Evolutionary conservation across 208 protist genomes (phyloP).

Genomic region (Borovskyia barvae): DNA sequence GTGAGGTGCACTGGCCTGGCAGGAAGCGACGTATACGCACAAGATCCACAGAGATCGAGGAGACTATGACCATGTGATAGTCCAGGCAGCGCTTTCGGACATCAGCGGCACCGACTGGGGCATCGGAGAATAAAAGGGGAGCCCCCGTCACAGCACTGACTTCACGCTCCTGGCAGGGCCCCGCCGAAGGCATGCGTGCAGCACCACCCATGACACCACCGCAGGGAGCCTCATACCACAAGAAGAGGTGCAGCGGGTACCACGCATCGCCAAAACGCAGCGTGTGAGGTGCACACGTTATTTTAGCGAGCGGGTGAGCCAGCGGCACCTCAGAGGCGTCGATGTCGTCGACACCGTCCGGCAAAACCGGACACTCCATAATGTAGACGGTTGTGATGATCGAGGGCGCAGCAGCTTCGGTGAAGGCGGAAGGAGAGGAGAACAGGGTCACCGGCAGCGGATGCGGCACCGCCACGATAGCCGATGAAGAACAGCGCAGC

Average conservation of each 20-base stretch:
- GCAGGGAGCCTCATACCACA: slow-evolving; percentile 27
- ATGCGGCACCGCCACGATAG: slow-evolving; percentile 19
- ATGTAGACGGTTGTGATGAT: slow-evolving; percentile 13
- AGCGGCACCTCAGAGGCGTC: slow-evolving; percentile 12
- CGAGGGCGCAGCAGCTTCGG: neutral
- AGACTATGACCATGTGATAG: slow-evolving; percentile 39
- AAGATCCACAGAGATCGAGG: slow-evolving; percentile 51
- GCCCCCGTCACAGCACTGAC: too few relatives aligned
- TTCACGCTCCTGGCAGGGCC: too few relatives aligned
- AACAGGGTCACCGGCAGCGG: neutral
- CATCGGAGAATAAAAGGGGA: too few relatives aligned
- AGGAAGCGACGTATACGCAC: slow-evolving; percentile 15
- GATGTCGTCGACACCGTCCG: slow-evolving; percentile 24
- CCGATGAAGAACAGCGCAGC: slow-evolving; percentile 13
- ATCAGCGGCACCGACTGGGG: neutral
- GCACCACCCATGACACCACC: neutral
- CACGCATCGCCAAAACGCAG: slow-evolving; percentile 56
- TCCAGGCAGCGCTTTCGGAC: neutral
- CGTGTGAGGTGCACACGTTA: slow-evolving; percentile 42
- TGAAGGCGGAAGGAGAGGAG: neutral
- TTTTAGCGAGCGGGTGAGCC: slow-evolving; percentile 8
- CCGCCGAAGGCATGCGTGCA: too few relatives aligned
- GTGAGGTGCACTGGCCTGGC: neutral
- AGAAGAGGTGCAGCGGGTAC: slow-evolving; percentile 51
- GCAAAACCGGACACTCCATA: slow-evolving; percentile 27